Percentiles rank a stretch among this genome's conserved stretches.
phyloP scores from a whole-genome alignment of 2,329 filamentous ascomycete genomes.

The Colletotrichum camelliae region DNA sequence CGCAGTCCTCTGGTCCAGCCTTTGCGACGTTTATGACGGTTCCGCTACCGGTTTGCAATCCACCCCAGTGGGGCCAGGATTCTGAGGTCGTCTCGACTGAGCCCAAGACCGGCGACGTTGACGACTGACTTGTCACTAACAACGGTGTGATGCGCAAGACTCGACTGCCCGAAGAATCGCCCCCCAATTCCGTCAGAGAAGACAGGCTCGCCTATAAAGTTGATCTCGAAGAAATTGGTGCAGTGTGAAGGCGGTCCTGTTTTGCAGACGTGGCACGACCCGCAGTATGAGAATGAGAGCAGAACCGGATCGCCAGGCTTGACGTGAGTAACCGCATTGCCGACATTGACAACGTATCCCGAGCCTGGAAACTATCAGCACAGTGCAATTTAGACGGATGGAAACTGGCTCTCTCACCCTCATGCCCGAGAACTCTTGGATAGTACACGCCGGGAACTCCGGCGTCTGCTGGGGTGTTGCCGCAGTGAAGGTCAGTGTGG shows the following conservation, averaged over 20 bases:
- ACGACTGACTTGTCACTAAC: slow-evolving; percentile 33
- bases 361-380: slow-evolving; percentile 29
- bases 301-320: slow-evolving; percentile 60
- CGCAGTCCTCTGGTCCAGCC: slow-evolving; percentile 27
- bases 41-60: slow-evolving; percentile 40
- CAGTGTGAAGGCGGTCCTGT: slow-evolving; percentile 52
- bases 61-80: slow-evolving; percentile 39
- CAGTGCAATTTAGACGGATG: neutral
- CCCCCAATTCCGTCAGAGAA: slow-evolving; percentile 23
- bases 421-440: slow-evolving; percentile 54
- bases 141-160: slow-evolving; percentile 34
- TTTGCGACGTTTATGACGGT: slow-evolving; percentile 37
- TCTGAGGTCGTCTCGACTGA: slow-evolving; percentile 26
- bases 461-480: slow-evolving; percentile 29
- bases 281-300: slow-evolving; percentile 44
- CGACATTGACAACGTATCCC: slow-evolving; percentile 49
- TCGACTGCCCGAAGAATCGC: slow-evolving; percentile 39
- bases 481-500: slow-evolving; percentile 58
- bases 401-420: slow-evolving; percentile 39
- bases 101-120: slow-evolving; percentile 17
- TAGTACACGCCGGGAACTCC: slow-evolving; percentile 18
- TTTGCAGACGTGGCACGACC: slow-evolving; percentile 51
- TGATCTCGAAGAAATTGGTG: slow-evolving; percentile 49
- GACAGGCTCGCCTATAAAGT: slow-evolving; percentile 40
- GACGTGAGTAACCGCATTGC: slow-evolving; percentile 51